These are phyloP conservation scores for Crithidia thermophila DNA, from an alignment of 208 protist species.

Conservation along the genomic window DNA sequence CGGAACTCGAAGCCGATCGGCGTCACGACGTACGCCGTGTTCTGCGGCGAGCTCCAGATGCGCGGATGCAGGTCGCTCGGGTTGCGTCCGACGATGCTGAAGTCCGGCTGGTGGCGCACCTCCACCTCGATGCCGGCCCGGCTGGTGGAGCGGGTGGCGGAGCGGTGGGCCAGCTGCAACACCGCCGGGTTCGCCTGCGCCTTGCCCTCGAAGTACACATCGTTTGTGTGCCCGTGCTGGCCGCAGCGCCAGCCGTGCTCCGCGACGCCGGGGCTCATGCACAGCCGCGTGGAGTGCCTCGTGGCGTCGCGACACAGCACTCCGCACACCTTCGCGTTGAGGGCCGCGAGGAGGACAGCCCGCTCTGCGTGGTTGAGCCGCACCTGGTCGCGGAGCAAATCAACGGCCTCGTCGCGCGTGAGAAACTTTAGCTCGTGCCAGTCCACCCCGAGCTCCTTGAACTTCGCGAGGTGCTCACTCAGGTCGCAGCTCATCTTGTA, in stretches of 20 bases:
- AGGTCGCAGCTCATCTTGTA: slow-evolving; percentile 84
- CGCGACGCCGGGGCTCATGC: slow-evolving; percentile 58
- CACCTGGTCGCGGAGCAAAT: slow-evolving; percentile 57
- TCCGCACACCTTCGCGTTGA: slow-evolving; percentile 83
- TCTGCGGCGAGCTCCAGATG: slow-evolving; percentile 76
- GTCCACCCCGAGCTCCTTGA: slow-evolving; percentile 75
- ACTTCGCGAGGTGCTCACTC: slow-evolving; percentile 34
- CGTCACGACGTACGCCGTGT: slow-evolving; percentile 71
- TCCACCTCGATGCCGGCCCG: slow-evolving; percentile 74
- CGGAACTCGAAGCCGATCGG: slow-evolving; percentile 89
- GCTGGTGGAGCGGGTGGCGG: slow-evolving; percentile 42
- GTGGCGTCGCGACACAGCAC: slow-evolving; percentile 69
- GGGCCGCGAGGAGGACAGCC: slow-evolving; percentile 60
- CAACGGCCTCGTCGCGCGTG: slow-evolving; percentile 50
- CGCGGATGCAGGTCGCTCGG: slow-evolving; percentile 64
- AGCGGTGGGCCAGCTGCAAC: slow-evolving; percentile 61
- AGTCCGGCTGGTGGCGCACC: slow-evolving; percentile 76
- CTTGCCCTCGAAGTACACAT: slow-evolving; percentile 93
- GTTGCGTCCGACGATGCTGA: slow-evolving; percentile 74
- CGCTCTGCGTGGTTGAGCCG: slow-evolving; percentile 51
- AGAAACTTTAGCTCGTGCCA: slow-evolving; percentile 91
- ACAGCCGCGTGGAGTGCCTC: slow-evolving; percentile 74
- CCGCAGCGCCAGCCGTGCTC: slow-evolving; percentile 91
- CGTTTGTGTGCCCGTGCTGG: slow-evolving; percentile 74
- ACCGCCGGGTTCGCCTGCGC: slow-evolving; percentile 64